Base-by-base conservation (phyloP, 129 eudicot genomes). In the Apium graveolens region DNA sequence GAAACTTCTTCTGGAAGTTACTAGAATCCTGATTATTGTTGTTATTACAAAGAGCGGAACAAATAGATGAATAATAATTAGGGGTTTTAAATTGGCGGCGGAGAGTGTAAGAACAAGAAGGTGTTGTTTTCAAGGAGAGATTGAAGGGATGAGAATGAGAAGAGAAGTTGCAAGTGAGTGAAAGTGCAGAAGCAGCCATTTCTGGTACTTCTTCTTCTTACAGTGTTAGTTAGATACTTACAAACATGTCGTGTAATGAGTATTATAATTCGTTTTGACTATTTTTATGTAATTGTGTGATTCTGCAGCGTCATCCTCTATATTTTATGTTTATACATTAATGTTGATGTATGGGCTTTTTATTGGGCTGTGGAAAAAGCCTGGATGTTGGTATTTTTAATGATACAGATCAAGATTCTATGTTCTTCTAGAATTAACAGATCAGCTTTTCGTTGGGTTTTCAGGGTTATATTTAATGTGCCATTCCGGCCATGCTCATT, bases 1-100 rank as follows among this genome's bases (percentile, higher is more conserved):
- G 42, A 38, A 87, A 60, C 72, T 81, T 87, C 74, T 42, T 87
- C 72, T 44, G 81, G 70, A 80, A 73, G 65, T 84, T 31, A 60
- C 68, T n/a, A 57, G 31, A 27, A 0, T 26, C 1, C 0, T 60
- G 17, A 60, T 60, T 60, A n/a, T 57, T n/a, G 7, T 9, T 57
- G 26, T 20, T 21, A 51, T 79, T 65, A 13, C 82, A 80, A 16
- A 31, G 80, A 51, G 82, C 17, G 70, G 80, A 46, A 51, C 29
- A 60, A 29, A 75, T 62, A 0, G 77, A 21, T 18, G 83, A 34
- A 31, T 37, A 34, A 31, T 37, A 31, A 80, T 46, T 78, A 74
- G 39, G 77, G 83, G 32, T 26, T 60, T 26, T n/a, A n/a, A 0
- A 1, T 29, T 60, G 68, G 5, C 68, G 68, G 5, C 68, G 32